Base-by-base conservation (phyloP, 169 alveolate genomes). In the Cryptosporidium tyzzeri region DNA sequence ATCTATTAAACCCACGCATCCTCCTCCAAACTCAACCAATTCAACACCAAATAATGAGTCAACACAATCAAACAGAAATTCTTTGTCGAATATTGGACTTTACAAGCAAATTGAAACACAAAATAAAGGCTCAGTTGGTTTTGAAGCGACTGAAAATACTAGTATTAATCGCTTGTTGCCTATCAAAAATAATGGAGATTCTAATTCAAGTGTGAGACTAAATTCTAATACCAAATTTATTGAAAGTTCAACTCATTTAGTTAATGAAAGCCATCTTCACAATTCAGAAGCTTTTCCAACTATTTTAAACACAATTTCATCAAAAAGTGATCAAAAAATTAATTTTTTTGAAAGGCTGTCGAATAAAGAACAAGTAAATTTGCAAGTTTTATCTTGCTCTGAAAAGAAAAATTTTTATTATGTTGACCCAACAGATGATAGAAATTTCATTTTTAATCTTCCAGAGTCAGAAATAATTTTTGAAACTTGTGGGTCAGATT, bases 311-410 rank as follows among this genome's bases (percentile, higher is more conserved):
- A 41, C 89, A 16, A n/a, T 80, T 62, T 80, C 89, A 37, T 37
- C 48, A 62, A 9, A 23, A 23, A 7, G 39, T 59, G 69, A 45
- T 35, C n/a, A 55, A n/a, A 73, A 73, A 16, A 39, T 70, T 7
- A 80, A 41, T 12, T 62, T 80, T 67, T 62, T 6, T 62, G 89
- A 80, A 45, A 80, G 59, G 35, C 35, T 62, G 9, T 80, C 89
- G 23, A 44, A 44, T 80, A 67, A 41, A 37, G 23, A 29, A 41
- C 37, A n/a, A 7, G 6, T n/a, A n/a, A 21, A 55, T 3, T 39
- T 23, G 9, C 5, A 55, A 59, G 9, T 16, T 16, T 29, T 29
- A 10, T 10, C 51, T 7, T 2, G 16, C 1, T n/a, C 10, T 2
- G 65, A 80, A 62, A 62, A 39, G 7, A 16, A 45, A 39, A n/a